A percentile compares a stretch with the other conserved stretches of the same genome.
Evolutionary conservation across 257 asterid genomes (phyloP).

Genomic region (Sherardia arvensis): DNA sequence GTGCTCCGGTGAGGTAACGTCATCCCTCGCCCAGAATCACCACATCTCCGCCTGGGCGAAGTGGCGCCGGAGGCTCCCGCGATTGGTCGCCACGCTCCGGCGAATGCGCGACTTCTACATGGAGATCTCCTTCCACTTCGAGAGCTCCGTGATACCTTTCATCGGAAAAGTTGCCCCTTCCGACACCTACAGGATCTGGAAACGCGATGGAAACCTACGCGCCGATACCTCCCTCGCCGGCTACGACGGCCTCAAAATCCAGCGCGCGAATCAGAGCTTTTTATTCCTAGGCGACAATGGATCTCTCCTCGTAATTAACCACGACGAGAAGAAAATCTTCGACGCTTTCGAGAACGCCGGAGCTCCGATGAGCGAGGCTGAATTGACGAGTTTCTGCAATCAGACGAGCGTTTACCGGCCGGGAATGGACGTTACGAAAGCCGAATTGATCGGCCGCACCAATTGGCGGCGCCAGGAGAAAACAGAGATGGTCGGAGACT

Average conservation of each 20-base stretch:
- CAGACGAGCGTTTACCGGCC: constrained; percentile 90
- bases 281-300: constrained; percentile 83
- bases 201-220: constrained; percentile 80
- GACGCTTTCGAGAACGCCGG: constrained; percentile 89
- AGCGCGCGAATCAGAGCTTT: constrained; percentile 91
- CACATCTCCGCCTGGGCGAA: constrained; percentile 79
- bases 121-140: constrained; percentile 93
- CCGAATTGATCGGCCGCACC: constrained; percentile 65
- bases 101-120: constrained; percentile 93
- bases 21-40: constrained; percentile 64
- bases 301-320: constrained; percentile 72
- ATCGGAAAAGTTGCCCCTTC: constrained; percentile 93
- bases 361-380: constrained; percentile 53
- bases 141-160: constrained; percentile 89
- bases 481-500: constrained; percentile 61
- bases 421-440: constrained; percentile 90
- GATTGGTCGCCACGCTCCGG: constrained; percentile 65
- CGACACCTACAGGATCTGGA: constrained; percentile 93
- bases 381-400: constrained; percentile 52
- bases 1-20: constrained; percentile 52
- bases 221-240: constrained; percentile 95
- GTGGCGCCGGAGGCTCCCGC: constrained; percentile 94
- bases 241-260: constrained; percentile 84
- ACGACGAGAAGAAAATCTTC: constrained; percentile 67
- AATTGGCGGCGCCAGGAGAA: constrained; percentile 93